These are phyloP conservation scores for Tricladium varicosporioides DNA, from an alignment of 2,329 filamentous ascomycete genomes.

Conservation along the genomic window DNA sequence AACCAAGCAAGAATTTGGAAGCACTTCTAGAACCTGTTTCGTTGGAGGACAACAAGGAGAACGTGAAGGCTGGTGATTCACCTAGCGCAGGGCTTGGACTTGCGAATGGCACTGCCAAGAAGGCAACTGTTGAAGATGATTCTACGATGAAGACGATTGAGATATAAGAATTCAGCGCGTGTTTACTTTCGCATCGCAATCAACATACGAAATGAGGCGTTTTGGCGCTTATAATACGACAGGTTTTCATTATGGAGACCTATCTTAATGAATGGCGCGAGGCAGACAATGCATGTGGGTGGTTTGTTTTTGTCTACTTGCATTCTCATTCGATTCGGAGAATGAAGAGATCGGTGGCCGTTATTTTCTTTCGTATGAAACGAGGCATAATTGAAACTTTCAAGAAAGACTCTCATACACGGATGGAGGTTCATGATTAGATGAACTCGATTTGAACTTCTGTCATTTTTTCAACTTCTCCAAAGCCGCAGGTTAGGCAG, in stretches of 20 bases:
- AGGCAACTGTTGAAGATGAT: constrained; percentile 34
- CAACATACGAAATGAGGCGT: constrained; percentile 26
- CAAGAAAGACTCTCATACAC: constrained; percentile 13
- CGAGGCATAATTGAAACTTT: constrained; percentile 19
- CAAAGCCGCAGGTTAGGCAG: constrained; percentile 15
- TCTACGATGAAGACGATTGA: constrained; percentile 37
- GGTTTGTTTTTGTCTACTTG: constrained; percentile 14
- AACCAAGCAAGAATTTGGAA: constrained; percentile 28
- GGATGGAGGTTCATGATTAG: constrained; percentile 8
- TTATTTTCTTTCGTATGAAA: neutral
- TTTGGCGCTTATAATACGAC: constrained; percentile 24
- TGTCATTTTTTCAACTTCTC: constrained; percentile 8
- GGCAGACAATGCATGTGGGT: constrained; percentile 22
- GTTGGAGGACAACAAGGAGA: constrained; percentile 31
- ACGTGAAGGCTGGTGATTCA: constrained; percentile 21
- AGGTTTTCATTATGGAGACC: constrained; percentile 13
- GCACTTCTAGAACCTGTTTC: constrained; percentile 27
- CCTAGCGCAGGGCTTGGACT: constrained; percentile 17
- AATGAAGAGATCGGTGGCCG: neutral
- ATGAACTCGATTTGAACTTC: constrained; percentile 2
- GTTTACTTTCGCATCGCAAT: constrained; percentile 14
- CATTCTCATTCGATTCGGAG: neutral
- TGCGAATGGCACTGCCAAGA: constrained; percentile 29
- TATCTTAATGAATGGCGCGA: constrained; percentile 25
- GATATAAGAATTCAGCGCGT: constrained; percentile 27